phyloP scores from a whole-genome alignment of 768 basidiomycete species.

The Butyriboletus loyo region DNA sequence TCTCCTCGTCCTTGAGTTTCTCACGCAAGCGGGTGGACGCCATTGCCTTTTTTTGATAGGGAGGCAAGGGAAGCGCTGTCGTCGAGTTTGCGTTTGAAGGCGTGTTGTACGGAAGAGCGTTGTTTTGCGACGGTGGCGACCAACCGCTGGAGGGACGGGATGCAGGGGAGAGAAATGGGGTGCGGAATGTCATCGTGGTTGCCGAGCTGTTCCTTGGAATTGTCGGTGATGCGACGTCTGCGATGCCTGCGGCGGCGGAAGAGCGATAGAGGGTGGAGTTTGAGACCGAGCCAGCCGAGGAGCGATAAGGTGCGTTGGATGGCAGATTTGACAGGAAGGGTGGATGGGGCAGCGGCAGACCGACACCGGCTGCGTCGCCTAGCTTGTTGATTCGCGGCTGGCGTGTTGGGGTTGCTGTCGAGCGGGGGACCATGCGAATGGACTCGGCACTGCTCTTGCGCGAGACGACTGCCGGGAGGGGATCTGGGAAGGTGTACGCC shows the following conservation, averaged over 20 bases:
- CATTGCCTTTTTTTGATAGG: conserved; percentile 33
- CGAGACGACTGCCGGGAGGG: conserved; percentile 44
- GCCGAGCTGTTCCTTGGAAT: conserved; percentile 43
- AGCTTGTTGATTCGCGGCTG: conserved; percentile 17
- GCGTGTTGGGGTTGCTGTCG: conserved; percentile 19
- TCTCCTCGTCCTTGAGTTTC: conserved; percentile 48
- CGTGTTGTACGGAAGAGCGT: conserved; percentile 23
- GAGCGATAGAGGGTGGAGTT: conserved; percentile 30
- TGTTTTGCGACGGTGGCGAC: conserved; percentile 50
- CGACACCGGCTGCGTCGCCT: conserved; percentile 11
- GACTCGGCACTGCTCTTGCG: conserved; percentile 44
- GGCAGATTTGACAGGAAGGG: conserved; percentile 40
- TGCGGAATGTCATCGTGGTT: conserved; percentile 51
- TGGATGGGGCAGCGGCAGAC: conserved; percentile 42
- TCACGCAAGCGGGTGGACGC: conserved; percentile 49
- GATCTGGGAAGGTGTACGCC: conserved; percentile 49
- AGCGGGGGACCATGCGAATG: conserved; percentile 27
- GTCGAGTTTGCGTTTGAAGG: conserved; percentile 29
- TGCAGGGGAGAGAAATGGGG: conserved; percentile 68
- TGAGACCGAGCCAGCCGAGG: conserved; percentile 23
- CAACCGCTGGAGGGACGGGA: conserved; percentile 63
- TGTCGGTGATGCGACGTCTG: conserved; percentile 6
- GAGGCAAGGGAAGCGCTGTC: conserved; percentile 40
- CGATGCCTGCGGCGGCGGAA: conserved; percentile 21
- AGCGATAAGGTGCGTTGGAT: conserved; percentile 40